phyloP scores from a whole-genome alignment of 202 grass and related monocot genomes.

The Panicum hallii region DNA sequence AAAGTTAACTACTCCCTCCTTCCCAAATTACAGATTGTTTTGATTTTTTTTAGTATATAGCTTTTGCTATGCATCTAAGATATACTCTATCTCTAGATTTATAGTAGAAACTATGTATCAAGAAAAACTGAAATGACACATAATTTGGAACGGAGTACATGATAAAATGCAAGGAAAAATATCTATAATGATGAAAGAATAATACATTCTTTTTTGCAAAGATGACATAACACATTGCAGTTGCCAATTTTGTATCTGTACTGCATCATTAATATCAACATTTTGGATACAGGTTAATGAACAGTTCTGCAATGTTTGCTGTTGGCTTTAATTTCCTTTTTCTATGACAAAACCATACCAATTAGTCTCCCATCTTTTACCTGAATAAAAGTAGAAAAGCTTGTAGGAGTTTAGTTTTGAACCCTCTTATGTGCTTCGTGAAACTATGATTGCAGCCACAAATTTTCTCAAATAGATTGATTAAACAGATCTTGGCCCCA shows the following conservation, averaged over 20 bases:
- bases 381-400: constrained; percentile 25
- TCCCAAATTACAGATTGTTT: not conserved
- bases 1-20: not conserved
- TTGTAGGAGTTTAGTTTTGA: not conserved
- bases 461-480: not conserved
- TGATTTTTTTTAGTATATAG: too few species aligned
- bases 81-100: too few species aligned
- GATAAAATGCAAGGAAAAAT: too few species aligned
- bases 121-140: too few species aligned
- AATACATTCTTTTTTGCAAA: not conserved
- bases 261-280: constrained; percentile 20
- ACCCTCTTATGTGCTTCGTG: not conserved
- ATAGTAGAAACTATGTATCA: too few species aligned
- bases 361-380: constrained; percentile 24
- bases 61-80: too few species aligned
- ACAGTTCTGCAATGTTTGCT: constrained; percentile 18
- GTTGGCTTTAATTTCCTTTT: constrained; percentile 5
- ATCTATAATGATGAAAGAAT: not conserved
- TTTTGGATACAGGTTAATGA: constrained; percentile 16
- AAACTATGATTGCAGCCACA: constrained; percentile 29
- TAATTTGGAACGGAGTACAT: not conserved
- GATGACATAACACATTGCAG: constrained; percentile 28
- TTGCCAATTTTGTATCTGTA: not conserved
- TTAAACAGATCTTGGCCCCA: not conserved
- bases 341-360: not conserved